phyloP scores from a whole-genome alignment of 306 rosid genomes.

The Medicago truncatula region DNA sequence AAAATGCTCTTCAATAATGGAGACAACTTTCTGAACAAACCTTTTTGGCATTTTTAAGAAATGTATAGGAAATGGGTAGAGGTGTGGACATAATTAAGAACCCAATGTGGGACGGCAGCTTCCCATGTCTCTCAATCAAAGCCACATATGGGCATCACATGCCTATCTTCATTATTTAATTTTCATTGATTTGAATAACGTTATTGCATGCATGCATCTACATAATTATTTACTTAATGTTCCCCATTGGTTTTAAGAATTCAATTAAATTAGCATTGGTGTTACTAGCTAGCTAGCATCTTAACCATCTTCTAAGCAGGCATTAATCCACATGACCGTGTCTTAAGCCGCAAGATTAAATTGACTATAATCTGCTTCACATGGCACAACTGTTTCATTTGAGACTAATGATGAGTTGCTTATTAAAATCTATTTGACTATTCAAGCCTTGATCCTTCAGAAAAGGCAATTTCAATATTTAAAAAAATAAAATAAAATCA shows the following conservation, averaged over 20 bases:
- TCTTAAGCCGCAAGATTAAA: conserved; percentile 55
- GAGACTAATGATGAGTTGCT: neutral
- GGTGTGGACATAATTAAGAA: conserved; percentile 17
- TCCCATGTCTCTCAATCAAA: conserved; percentile 43
- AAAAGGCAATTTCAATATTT: neutral
- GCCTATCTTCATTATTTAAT: conserved; percentile 1
- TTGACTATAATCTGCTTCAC: conserved; percentile 35
- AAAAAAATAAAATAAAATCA: no score
- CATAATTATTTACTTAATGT: neutral
- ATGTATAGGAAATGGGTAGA: neutral
- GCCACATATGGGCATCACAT: conserved; percentile 41
- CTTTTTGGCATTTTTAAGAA: conserved; percentile 28
- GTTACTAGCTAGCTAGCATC: neutral
- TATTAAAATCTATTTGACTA: neutral
- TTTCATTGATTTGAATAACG: neutral
- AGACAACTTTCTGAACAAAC: neutral
- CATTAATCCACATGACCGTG: conserved; percentile 36
- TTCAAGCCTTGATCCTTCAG: neutral
- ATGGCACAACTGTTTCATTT: conserved; percentile 32
- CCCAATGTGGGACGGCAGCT: conserved; percentile 23
- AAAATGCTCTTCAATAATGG: neutral
- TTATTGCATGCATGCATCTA: conserved; percentile 40
- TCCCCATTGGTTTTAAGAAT: conserved; percentile 1
- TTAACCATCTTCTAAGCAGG: conserved; percentile 1
- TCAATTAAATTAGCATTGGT: conserved; percentile 16